These are phyloP conservation scores for Teratosphaeria destructans DNA, from an alignment of 2,329 filamentous ascomycete species.

Conservation along the genomic window DNA sequence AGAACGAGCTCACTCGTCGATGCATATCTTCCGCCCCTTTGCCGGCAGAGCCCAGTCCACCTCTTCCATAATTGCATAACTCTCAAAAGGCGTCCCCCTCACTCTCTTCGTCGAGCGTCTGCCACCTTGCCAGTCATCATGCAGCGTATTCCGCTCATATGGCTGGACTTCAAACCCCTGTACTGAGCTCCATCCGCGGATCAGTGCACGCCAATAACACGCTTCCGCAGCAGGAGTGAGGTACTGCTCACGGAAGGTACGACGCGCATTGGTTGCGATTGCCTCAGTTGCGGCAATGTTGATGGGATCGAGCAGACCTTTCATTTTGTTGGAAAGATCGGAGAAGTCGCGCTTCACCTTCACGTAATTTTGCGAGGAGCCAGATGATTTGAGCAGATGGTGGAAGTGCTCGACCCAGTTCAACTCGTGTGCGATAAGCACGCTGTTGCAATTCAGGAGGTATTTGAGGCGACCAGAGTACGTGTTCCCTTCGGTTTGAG, in stretches of 20 bases:
- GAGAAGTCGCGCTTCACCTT: slow-evolving; percentile 21
- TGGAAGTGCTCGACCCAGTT: slow-evolving; percentile 23
- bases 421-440: slow-evolving; percentile 20
- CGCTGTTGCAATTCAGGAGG: slow-evolving; percentile 24
- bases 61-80: slow-evolving; percentile 23
- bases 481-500: slow-evolving; percentile 26
- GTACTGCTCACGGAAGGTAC: slow-evolving; percentile 21
- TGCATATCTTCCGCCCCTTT: slow-evolving; percentile 15
- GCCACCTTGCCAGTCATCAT: slow-evolving; percentile 6
- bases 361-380: slow-evolving; percentile 24
- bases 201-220: slow-evolving; percentile 24
- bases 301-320: slow-evolving; percentile 12
- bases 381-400: slow-evolving; percentile 19
- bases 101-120: slow-evolving; percentile 12
- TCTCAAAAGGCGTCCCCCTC: slow-evolving; percentile 19
- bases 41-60: slow-evolving; percentile 20
- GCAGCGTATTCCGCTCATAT: slow-evolving; percentile 13
- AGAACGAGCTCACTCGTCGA: slow-evolving; percentile 9
- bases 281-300: slow-evolving; percentile 12
- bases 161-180: slow-evolving; percentile 16
- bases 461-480: slow-evolving; percentile 27
- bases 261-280: slow-evolving; percentile 18
- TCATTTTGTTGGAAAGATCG: slow-evolving; percentile 19
- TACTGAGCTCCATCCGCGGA: slow-evolving; percentile 22
- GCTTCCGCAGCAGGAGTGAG: slow-evolving; percentile 22